Conservation (phyloP, 306 rosid genomes). For the Coriaria nepalensis region DNA sequence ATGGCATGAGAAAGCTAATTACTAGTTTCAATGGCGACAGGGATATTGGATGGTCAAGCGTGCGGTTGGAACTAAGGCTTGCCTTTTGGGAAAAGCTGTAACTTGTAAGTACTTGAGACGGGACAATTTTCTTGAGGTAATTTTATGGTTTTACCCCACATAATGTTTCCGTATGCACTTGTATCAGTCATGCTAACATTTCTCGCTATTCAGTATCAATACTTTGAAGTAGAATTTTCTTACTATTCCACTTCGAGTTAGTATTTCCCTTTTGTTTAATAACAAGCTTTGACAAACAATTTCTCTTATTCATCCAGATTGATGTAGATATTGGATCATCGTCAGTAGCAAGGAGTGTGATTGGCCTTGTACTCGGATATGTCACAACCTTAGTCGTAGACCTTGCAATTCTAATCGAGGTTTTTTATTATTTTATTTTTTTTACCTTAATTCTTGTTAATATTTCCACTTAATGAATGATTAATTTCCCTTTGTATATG, state of each 20-base stretch:
- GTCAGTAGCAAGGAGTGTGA: constrained; percentile 79
- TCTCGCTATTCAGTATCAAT: too few relatives aligned
- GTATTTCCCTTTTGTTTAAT: too few relatives aligned
- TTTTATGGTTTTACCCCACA: constrained; percentile 2
- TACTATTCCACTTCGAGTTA: too few relatives aligned
- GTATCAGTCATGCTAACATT: too few relatives aligned
- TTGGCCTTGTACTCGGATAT: constrained; percentile 88
- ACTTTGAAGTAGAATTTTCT: too few relatives aligned
- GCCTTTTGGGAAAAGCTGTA: constrained; percentile 86
- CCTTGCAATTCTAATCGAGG: constrained; percentile 92
- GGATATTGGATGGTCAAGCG: constrained; percentile 99
- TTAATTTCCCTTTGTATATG: not conserved
- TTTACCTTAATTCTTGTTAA: not conserved
- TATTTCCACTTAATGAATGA: not conserved
- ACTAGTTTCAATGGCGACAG: constrained; percentile 28
- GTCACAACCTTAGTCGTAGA: constrained; percentile 90
- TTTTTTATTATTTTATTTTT: constrained; percentile 9
- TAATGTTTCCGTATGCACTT: too few relatives aligned
- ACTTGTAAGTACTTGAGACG: constrained; percentile 71
- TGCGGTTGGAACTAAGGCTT: constrained; percentile 98
- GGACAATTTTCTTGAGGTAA: constrained; percentile 87
- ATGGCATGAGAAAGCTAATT: constrained; percentile 10
- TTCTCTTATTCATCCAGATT: constrained; percentile 38
- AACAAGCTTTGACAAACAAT: too few relatives aligned
- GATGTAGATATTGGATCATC: constrained; percentile 98